These are phyloP conservation scores for Chytriomyces sp. DNA, from an alignment of 192 early-diverging fungal species.

Conservation along the genomic window DNA sequence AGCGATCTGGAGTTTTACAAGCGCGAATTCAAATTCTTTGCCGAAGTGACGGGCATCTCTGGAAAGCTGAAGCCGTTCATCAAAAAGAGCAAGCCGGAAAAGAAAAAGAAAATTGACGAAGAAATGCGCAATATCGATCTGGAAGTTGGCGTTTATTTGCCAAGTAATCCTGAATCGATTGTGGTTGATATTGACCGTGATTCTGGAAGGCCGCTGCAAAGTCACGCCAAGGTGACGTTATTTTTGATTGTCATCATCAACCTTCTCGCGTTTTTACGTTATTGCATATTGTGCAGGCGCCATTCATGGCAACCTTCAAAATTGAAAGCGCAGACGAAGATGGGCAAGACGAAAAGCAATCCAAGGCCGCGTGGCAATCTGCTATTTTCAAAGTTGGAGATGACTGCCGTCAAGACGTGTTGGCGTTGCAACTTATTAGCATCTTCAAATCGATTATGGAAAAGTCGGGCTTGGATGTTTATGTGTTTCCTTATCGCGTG, in stretches of 20 bases:
- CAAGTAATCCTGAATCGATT: slow-evolving; percentile 93
- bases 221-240: slow-evolving; percentile 83
- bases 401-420: slow-evolving; percentile 98
- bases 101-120: slow-evolving; percentile 99
- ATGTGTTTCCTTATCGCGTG: slow-evolving; percentile 95
- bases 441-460: slow-evolving; percentile 97
- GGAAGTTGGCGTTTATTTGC: slow-evolving; percentile 95
- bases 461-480: slow-evolving; percentile 88
- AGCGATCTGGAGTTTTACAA: slow-evolving; percentile 90
- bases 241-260: neutral
- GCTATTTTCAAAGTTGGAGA: slow-evolving; percentile 99
- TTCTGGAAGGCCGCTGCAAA: slow-evolving; percentile 93
- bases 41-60: slow-evolving; percentile 94
- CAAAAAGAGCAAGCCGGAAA: slow-evolving; percentile 83
- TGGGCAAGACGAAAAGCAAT: slow-evolving; percentile 55
- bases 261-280: neutral
- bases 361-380: slow-evolving; percentile 68
- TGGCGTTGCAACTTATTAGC: slow-evolving; percentile 96
- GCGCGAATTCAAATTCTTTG: slow-evolving; percentile 96
- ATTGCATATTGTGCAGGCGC: slow-evolving; percentile 63
- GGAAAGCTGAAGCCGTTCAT: slow-evolving; percentile 95
- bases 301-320: slow-evolving; percentile 98
- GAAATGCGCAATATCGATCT: slow-evolving; percentile 94
- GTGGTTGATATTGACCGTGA: slow-evolving; percentile 95
- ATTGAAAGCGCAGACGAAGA: slow-evolving; percentile 69